phyloP scores from a whole-genome alignment of 768 basidiomycete species.

The Boletus sp. region DNA sequence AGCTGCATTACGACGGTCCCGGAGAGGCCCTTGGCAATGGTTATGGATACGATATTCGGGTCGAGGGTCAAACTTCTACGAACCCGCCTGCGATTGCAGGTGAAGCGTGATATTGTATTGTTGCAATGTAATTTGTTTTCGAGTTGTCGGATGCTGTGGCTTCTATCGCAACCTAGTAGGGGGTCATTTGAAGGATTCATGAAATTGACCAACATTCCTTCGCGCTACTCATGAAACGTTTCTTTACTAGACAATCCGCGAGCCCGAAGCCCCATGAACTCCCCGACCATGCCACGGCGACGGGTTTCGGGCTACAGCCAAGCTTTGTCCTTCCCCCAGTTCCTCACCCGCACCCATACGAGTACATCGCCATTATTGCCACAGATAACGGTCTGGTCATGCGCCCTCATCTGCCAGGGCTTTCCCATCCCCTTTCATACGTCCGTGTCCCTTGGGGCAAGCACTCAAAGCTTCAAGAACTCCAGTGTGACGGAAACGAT shows the following conservation, averaged over 20 bases:
- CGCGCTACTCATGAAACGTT: conserved; percentile 29
- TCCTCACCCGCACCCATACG: conserved; percentile 73
- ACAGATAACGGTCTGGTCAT: conserved; percentile 64
- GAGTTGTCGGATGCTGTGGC: conserved; percentile 3
- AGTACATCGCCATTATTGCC: conserved; percentile 59
- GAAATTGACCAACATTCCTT: not conserved
- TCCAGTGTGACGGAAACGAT: conserved; percentile 34
- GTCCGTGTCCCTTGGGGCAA: conserved; percentile 64
- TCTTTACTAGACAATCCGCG: conserved; percentile 24
- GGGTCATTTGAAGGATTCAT: not conserved
- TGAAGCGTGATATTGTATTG: conserved; percentile 27
- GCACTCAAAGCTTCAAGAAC: conserved; percentile 48
- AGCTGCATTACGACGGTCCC: conserved; percentile 88
- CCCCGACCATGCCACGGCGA: conserved; percentile 7
- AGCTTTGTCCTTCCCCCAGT: conserved; percentile 62
- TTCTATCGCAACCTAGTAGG: not conserved
- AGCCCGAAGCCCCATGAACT: not conserved
- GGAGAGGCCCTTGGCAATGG: conserved; percentile 67
- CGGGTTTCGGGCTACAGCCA: conserved; percentile 44
- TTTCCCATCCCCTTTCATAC: conserved; percentile 30
- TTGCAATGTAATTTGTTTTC: conserved; percentile 18
- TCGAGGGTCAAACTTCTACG: conserved; percentile 52
- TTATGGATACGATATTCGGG: conserved; percentile 79
- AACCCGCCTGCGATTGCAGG: conserved; percentile 41
- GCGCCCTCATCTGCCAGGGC: conserved; percentile 46